Conservation (phyloP, 495 filamentous ascomycete genomes). For the Penicillium cinerascens region DNA sequence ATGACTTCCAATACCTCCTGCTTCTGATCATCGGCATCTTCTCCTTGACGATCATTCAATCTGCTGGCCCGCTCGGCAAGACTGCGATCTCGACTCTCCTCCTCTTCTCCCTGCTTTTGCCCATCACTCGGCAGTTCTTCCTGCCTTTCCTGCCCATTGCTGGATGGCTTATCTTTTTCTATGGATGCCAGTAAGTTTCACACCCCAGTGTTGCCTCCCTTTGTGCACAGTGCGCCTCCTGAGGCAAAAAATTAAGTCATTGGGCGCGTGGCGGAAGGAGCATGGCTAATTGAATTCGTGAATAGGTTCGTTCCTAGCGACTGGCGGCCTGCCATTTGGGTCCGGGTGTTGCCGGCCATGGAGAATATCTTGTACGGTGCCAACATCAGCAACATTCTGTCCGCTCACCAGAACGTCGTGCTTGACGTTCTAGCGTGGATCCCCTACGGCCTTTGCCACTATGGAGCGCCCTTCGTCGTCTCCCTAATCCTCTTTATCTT, state of each 20-base stretch:
- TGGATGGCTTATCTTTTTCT: constrained; percentile 84
- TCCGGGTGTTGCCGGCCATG: constrained; percentile 87
- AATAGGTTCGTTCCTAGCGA: constrained; percentile 77
- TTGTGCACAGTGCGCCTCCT: background rate
- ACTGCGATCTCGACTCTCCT: constrained; percentile 62
- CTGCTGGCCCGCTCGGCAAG: constrained; percentile 69
- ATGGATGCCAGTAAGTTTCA: constrained; percentile 75
- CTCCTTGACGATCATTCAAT: constrained; percentile 73
- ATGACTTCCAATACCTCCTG: constrained; percentile 82
- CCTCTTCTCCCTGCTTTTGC: constrained; percentile 68
- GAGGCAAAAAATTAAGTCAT: background rate
- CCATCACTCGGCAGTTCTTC: constrained; percentile 88
- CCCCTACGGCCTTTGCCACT: constrained; percentile 88
- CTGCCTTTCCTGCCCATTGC: constrained; percentile 81
- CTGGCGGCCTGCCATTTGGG: constrained; percentile 88
- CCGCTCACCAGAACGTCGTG: constrained; percentile 74
- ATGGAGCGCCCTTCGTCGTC: constrained; percentile 73
- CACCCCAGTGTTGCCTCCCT: background rate
- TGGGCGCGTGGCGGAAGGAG: constrained; percentile 8
- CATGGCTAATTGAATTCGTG: background rate
- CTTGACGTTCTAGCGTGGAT: constrained; percentile 89
- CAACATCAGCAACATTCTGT: constrained; percentile 92
- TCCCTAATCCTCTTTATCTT: constrained; percentile 78
- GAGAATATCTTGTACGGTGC: constrained; percentile 96
- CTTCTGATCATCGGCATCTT: constrained; percentile 72